Evolutionary conservation across 2,329 filamentous ascomycete genomes (phyloP), one percentile per base, ranked within the genome.

Genomic region (Cercospora nicotianae): DNA sequence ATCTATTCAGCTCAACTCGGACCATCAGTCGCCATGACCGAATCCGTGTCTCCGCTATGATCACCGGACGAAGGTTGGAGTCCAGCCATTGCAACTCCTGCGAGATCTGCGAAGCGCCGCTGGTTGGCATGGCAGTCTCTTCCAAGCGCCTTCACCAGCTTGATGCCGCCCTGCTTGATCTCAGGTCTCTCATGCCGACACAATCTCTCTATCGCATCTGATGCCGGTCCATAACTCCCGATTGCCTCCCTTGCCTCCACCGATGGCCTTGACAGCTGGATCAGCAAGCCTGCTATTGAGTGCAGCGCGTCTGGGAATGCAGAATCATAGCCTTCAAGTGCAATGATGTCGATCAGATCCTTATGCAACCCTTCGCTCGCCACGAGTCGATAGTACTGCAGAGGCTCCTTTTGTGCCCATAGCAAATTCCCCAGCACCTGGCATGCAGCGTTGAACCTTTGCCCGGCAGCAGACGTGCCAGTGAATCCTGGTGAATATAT

Each of bases 371-470:
- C 36, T 0, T 63, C 55, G 23, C 1, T 63, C 55, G 23, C 48
- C 2, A 75, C 67, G 18, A 73, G 64, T 13, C 55, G 45, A 3
- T 51, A 57, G 23, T 59, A 71, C n/a, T 33, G 51, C 39, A 58
- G 67, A 45, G 48, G 62, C 12, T 66, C 31, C 28, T 70, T 23
- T 12, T 39, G 48, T 1, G 66, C 57, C 69, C 72, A 73, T n/a
- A 76, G 65, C n/a, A 74, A 33, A 36, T 78, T 78, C 10, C 75
- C 76, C 8, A 76, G 30, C 6, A 76, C 63, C 60, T 78, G 76
- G 45, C 73, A 77, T 26, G 72, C 72, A 5, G 75, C 75, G 9
- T 65, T 71, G 30, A 71, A 67, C 31, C 39, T 53, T 31, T 55
- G 45, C 13, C 57, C 42, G 2, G 39, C 18, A 16, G 57, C 39